A percentile compares a stretch with the other conserved stretches of the same genome.
phyloP scores from a whole-genome alignment of 2,329 filamentous ascomycete genomes.

The Alternaria burnsii region DNA sequence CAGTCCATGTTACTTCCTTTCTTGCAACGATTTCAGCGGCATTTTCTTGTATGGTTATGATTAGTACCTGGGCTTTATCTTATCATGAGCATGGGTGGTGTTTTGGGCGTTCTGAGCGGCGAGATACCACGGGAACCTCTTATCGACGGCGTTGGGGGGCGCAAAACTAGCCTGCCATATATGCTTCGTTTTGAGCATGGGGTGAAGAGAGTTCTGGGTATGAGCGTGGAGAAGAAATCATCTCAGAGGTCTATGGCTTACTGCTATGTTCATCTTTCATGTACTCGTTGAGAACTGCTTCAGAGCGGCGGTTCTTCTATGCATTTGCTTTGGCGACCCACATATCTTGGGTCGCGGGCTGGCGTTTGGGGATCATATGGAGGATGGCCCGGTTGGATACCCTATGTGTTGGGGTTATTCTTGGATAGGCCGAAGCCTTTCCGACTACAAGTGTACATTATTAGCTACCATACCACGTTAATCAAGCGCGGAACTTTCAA shows the following conservation, averaged over 20 bases:
- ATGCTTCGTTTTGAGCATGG: not conserved
- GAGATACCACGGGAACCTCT: conserved; percentile 16
- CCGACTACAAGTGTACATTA: conserved; percentile 26
- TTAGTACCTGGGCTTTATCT: not conserved
- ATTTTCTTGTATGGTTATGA: conserved; percentile 15
- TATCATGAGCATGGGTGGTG: conserved; percentile 3
- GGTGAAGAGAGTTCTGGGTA: conserved; percentile 31
- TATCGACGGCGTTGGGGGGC: conserved; percentile 6
- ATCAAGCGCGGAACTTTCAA: not conserved
- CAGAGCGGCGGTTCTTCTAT: conserved; percentile 1
- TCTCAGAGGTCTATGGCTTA: not conserved
- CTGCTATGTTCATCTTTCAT: conserved; percentile 1
- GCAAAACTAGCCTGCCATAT: not conserved
- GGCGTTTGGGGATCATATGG: conserved; percentile 16
- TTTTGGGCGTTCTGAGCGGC: conserved; percentile 11
- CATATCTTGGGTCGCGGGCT: conserved; percentile 8
- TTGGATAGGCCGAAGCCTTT: conserved; percentile 1
- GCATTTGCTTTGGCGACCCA: conserved; percentile 21
- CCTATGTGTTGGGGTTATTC: not conserved
- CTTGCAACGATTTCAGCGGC: conserved; percentile 8
- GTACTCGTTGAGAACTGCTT: not conserved
- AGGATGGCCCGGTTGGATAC: not conserved
- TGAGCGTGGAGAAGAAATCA: conserved; percentile 34
- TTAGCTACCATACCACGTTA: conserved; percentile 7
- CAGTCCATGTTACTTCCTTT: conserved; percentile 1